These are phyloP conservation scores for Solanum tacnaense DNA, from an alignment of 257 asterid species.

Conservation along the genomic window DNA sequence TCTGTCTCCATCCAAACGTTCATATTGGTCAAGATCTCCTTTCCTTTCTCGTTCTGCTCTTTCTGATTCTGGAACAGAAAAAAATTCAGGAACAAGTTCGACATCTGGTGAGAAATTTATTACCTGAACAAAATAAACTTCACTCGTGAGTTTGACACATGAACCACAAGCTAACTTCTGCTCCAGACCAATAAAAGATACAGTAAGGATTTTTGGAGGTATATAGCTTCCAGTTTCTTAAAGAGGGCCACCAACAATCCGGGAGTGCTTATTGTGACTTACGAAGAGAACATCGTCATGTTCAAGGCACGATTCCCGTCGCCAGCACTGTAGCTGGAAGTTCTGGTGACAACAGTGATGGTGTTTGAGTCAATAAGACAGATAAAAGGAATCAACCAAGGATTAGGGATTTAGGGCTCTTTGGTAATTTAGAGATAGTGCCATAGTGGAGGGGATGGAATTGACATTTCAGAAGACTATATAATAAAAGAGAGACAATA, in stretches of 20 bases:
- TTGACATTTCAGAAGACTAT: background rate
- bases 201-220: background rate
- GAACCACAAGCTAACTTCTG: background rate
- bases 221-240: background rate
- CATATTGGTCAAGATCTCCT: conserved; percentile 97
- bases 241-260: background rate
- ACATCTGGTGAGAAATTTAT: background rate
- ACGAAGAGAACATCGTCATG: background rate
- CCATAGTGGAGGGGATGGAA: background rate
- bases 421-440: background rate
- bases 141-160: background rate
- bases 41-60: conserved; percentile 93
- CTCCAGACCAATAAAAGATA: background rate
- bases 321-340: background rate
- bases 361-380: background rate
- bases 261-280: background rate
- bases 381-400: background rate
- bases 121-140: background rate
- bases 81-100: background rate
- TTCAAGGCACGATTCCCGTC: background rate
- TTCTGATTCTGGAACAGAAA: conserved; percentile 57
- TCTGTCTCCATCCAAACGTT: conserved; percentile 93
- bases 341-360: background rate
- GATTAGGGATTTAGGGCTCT: background rate
- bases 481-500: background rate